Base-by-base conservation (phyloP, 805 yeast species). In the Wickerhamiella shivajii region DNA sequence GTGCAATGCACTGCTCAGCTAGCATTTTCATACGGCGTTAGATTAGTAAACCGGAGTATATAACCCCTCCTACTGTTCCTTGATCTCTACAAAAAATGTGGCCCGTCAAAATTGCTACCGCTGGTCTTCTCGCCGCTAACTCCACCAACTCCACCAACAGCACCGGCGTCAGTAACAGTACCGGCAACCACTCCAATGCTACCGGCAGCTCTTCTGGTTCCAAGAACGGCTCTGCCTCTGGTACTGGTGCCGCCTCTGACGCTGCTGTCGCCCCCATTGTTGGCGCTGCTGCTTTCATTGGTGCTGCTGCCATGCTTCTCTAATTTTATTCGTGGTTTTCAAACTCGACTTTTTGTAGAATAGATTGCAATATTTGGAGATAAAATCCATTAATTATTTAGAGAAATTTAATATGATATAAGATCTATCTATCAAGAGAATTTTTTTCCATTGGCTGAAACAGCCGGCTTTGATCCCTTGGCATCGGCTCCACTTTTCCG, bases 271-370 rank as follows among this genome's bases (percentile, higher is more conserved):
- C 25, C 21, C 34, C 34, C 29, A 29, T 31, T 20, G 34, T 29
- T 13, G 34, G 34, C 17, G 25, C 34, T 11, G 34, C 29, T 17
- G 34, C 34, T 25, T 31, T 31, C 34, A 29, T 31, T 25, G 34
- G 29, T 19, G 34, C 34, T 16, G 29, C 25, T 14, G 34, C 34
- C 16, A 29, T 29, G 19, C 34, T 31, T 14, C 34, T 31, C 18
- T 31, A 31, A 25, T 21, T 6, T 16, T n/a, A n/a, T n/a, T n/a
- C n/a, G n/a, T n/a, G n/a, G n/a, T n/a, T n/a, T n/a, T n/a, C n/a
- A n/a, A n/a, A n/a, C n/a, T n/a, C n/a, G n/a, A n/a, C n/a, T n/a
- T n/a, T n/a, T n/a, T n/a, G n/a, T n/a, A n/a, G n/a, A n/a, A n/a
- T n/a, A n/a, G n/a, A n/a, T n/a, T n/a, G n/a, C n/a, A n/a, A n/a